phyloP scores from a whole-genome alignment of 352 stramenopile species.

The Phytophthora capsici region DNA sequence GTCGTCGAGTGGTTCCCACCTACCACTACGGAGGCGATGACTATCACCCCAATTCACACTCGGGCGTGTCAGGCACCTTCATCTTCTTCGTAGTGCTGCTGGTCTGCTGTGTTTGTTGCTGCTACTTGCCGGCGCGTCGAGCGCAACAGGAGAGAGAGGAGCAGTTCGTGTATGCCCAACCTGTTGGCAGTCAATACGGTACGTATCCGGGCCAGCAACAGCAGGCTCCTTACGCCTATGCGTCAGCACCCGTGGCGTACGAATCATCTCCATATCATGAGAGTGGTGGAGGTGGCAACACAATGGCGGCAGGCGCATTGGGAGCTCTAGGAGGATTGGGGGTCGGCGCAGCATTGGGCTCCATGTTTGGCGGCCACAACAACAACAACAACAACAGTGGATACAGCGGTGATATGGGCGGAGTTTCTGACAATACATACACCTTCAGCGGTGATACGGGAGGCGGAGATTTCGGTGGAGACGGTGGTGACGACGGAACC shows the following conservation, averaged over 20 bases:
- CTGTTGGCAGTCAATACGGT: slow-evolving; percentile 52
- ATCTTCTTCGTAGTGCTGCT: slow-evolving; percentile 55
- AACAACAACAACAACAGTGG: slow-evolving; percentile 20
- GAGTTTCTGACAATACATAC: slow-evolving; percentile 41
- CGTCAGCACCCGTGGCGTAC: slow-evolving; percentile 45
- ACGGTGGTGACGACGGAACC: slow-evolving; percentile 44
- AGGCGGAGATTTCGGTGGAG: slow-evolving; percentile 35
- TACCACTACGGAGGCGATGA: slow-evolving; percentile 28
- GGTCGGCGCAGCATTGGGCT: slow-evolving; percentile 55
- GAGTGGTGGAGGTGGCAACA: slow-evolving; percentile 17
- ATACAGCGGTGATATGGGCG: slow-evolving; percentile 51
- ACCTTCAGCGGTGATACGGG: slow-evolving; percentile 70
- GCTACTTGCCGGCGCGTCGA: slow-evolving; percentile 42
- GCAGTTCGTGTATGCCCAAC: slow-evolving; percentile 43
- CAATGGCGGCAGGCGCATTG: slow-evolving; percentile 46
- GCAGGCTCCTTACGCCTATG: slow-evolving; percentile 55
- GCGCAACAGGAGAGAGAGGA: slow-evolving; percentile 37
- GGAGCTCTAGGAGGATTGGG: slow-evolving; percentile 60
- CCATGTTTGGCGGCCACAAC: slow-evolving; percentile 42
- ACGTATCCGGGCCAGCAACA: slow-evolving; percentile 41
- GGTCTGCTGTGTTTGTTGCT: slow-evolving; percentile 64
- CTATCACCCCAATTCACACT: slow-evolving; percentile 43
- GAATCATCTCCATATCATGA: slow-evolving; percentile 32
- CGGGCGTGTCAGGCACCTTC: slow-evolving; percentile 36
- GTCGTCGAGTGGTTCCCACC: slow-evolving; percentile 32